These are phyloP conservation scores for Penicillium bialowiezense DNA, from an alignment of 495 filamentous ascomycete genomes.

Conservation along the genomic window DNA sequence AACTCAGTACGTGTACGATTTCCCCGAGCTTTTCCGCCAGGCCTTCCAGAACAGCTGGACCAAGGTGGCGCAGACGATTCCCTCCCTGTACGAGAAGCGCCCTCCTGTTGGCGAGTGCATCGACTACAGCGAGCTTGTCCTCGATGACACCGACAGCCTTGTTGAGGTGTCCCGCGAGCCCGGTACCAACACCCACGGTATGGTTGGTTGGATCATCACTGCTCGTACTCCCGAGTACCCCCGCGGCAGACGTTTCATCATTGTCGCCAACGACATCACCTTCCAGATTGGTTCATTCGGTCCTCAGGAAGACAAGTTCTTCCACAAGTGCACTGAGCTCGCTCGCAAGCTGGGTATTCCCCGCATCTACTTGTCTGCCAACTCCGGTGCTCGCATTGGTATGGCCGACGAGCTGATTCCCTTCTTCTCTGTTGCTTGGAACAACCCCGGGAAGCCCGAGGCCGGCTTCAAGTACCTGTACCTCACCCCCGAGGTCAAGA, in stretches of 20 bases:
- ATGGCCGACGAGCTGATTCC: slow-evolving; percentile 96
- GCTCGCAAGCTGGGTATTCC: slow-evolving; percentile 91
- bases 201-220: slow-evolving; percentile 97
- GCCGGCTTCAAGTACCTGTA: slow-evolving; percentile 98
- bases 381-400: slow-evolving; percentile 98
- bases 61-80: slow-evolving; percentile 65
- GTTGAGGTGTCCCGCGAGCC: slow-evolving; percentile 91
- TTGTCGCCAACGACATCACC: slow-evolving; percentile 98
- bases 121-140: slow-evolving; percentile 87
- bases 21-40: slow-evolving; percentile 98
- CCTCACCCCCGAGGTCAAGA: slow-evolving; percentile 80
- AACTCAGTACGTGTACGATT: slow-evolving; percentile 98
- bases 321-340: slow-evolving; percentile 97
- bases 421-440: slow-evolving; percentile 96
- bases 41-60: slow-evolving; percentile 95
- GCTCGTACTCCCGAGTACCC: slow-evolving; percentile 99
- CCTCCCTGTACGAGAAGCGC: slow-evolving; percentile 72
- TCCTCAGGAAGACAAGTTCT: slow-evolving; percentile 94
- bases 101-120: slow-evolving; percentile 88
- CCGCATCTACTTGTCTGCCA: slow-evolving; percentile 95
- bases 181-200: slow-evolving; percentile 91
- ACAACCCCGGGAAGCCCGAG: slow-evolving; percentile 78
- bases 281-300: slow-evolving; percentile 98
- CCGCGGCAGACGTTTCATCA: slow-evolving; percentile 83
- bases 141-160: slow-evolving; percentile 90